Percentiles rank a stretch among this genome's conserved stretches.
Evolutionary conservation across 1,139 yeast species (phyloP).

Genomic region (Suhomyces taliae): DNA sequence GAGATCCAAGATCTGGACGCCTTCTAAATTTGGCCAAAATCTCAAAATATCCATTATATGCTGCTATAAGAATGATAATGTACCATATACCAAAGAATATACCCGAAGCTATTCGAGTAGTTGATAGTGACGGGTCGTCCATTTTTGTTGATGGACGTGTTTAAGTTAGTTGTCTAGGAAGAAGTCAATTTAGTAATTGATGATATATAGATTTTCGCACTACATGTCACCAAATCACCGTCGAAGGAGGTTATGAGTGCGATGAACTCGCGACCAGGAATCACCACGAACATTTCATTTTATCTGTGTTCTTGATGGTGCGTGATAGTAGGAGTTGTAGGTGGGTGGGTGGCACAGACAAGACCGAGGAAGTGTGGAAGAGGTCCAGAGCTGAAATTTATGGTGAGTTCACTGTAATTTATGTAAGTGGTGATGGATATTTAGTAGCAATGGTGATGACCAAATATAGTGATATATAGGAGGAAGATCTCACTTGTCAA

Average conservation of each 20-base stretch:
- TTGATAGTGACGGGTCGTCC: slow-evolving; percentile 4
- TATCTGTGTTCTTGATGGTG: background rate
- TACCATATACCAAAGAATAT: slow-evolving; percentile 41
- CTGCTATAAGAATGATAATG: slow-evolving; percentile 42
- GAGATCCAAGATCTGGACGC: slow-evolving; percentile 29
- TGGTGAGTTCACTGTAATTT: too few relatives aligned
- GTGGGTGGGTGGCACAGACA: too few relatives aligned
- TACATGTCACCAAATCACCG: background rate
- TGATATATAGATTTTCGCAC: background rate
- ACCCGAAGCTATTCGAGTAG: slow-evolving; percentile 12
- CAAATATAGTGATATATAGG: too few relatives aligned
- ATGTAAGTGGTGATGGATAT: too few relatives aligned
- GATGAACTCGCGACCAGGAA: background rate
- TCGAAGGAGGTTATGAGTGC: background rate
- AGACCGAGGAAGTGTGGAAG: too few relatives aligned
- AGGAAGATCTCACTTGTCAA: too few relatives aligned
- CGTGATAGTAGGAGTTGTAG: background rate
- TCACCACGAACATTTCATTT: too few relatives aligned
- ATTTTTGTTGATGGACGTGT: background rate
- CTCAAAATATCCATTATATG: slow-evolving; percentile 49
- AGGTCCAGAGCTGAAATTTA: too few relatives aligned
- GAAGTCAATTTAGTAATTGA: too few relatives aligned
- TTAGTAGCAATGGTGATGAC: too few relatives aligned
- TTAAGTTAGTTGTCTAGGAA: background rate
- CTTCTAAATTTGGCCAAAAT: slow-evolving; percentile 37